A percentile compares a stretch with the other conserved stretches of the same genome.
Conservation (phyloP, 192 early-diverging fungal species). For the Entomortierella beljakovae region DNA sequence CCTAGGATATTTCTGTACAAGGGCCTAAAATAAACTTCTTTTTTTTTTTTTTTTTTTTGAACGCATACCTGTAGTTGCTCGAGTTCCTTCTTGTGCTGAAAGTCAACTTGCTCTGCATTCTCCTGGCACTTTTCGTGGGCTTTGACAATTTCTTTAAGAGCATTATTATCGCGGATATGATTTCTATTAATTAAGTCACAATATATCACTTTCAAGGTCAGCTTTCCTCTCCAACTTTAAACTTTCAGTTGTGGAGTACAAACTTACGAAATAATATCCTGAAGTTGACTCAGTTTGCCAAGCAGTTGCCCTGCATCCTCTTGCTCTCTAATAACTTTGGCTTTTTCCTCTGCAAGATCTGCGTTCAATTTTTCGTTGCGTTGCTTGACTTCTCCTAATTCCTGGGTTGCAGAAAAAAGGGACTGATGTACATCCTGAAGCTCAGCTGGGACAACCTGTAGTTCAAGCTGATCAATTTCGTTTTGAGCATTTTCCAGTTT, state of each 20-base stretch:
- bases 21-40: background rate
- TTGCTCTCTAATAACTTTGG: constrained; percentile 35
- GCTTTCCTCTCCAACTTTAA: too few species aligned
- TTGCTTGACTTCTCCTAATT: constrained; percentile 29
- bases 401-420: constrained; percentile 45
- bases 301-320: constrained; percentile 46
- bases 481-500: constrained; percentile 31
- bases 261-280: constrained; percentile 47
- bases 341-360: constrained; percentile 27
- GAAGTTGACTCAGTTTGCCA: constrained; percentile 44
- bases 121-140: constrained; percentile 42
- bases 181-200: constrained; percentile 18
- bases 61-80: constrained; percentile 14
- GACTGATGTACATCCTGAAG: constrained; percentile 45
- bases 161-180: constrained; percentile 33
- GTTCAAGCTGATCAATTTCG: constrained; percentile 45
- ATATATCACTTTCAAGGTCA: too few species aligned
- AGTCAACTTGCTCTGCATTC: constrained; percentile 16
- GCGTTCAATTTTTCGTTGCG: constrained; percentile 3
- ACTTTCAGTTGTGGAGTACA: too few species aligned
- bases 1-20: too few species aligned
- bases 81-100: constrained; percentile 36
- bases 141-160: constrained; percentile 26
- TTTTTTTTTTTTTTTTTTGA: background rate
- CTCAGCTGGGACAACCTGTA: constrained; percentile 35